phyloP scores from a whole-genome alignment of 768 basidiomycete species.

The Naganishia friedmannii region DNA sequence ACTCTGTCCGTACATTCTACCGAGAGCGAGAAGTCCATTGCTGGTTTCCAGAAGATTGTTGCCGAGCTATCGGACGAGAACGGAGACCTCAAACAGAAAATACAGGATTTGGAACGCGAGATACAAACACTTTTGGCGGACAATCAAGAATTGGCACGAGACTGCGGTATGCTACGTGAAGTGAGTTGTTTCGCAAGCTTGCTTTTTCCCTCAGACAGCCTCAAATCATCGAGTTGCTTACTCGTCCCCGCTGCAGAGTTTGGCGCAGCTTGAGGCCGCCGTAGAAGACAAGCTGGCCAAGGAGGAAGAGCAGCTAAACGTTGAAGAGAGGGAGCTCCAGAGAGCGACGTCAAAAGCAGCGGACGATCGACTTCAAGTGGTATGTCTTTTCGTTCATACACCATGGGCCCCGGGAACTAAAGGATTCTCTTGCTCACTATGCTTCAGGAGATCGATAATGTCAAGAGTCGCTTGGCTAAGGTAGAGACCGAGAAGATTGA shows the following conservation, averaged over 20 bases:
- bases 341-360: neutral
- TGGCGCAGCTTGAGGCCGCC: constrained; percentile 19
- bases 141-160: constrained; percentile 17
- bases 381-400: neutral
- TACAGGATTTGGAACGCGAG: constrained; percentile 71
- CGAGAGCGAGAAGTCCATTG: constrained; percentile 41
- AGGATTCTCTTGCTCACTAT: neutral
- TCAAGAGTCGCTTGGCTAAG: neutral
- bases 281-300: constrained; percentile 25
- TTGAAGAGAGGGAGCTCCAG: neutral
- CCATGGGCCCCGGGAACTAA: neutral
- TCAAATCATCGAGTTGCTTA: neutral
- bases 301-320: constrained; percentile 13
- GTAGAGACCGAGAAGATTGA: constrained; percentile 25
- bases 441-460: constrained; percentile 5
- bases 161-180: constrained; percentile 1
- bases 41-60: constrained; percentile 64
- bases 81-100: constrained; percentile 61
- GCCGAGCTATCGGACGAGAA: constrained; percentile 85
- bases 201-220: neutral
- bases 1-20: constrained; percentile 38
- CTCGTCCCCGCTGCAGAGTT: neutral
- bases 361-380: constrained; percentile 2
- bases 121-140: constrained; percentile 44
- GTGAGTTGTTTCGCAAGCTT: neutral